Percentiles rank a stretch among this genome's conserved stretches.
Conservation (phyloP, 768 basidiomycete species). For the Pleurotus tuber-regium region DNA sequence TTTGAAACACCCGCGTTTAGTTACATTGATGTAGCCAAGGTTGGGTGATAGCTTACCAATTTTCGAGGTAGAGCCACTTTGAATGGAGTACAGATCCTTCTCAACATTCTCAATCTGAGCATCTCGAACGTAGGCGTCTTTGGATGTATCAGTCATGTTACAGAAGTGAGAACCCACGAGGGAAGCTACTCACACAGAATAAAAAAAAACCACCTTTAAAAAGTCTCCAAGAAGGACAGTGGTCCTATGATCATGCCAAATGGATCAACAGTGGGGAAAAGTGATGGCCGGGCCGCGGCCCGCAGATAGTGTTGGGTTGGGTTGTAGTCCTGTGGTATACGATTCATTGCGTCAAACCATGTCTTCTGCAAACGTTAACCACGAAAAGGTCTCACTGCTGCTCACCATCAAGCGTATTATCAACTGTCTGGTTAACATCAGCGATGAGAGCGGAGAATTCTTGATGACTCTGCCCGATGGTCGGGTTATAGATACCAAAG, state of each 20-base stretch:
- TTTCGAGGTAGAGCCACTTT: constrained; percentile 24
- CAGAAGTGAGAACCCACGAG: too few species aligned
- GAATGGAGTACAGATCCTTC: constrained; percentile 33
- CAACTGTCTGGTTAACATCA: constrained; percentile 47
- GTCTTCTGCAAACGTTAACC: constrained; percentile 31
- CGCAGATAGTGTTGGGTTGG: neutral
- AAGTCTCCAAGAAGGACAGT: neutral
- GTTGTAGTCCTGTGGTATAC: neutral
- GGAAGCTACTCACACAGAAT: too few species aligned
- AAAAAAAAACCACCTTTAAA: too few species aligned
- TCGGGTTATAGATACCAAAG: constrained; percentile 53
- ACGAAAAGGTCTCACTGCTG: constrained; percentile 23
- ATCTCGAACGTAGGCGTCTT: neutral
- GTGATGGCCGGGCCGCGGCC: constrained; percentile 16
- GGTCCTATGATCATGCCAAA: constrained; percentile 5
- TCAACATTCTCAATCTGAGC: constrained; percentile 14
- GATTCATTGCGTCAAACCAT: constrained; percentile 15
- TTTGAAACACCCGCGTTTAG: too few species aligned
- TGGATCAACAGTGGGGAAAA: neutral
- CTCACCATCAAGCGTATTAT: constrained; percentile 34
- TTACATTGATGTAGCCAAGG: constrained; percentile 1
- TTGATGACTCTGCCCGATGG: constrained; percentile 47
- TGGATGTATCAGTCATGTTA: neutral
- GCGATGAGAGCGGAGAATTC: constrained; percentile 51
- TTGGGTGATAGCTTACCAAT: constrained; percentile 3